Evolutionary conservation across 1,284 basidiomycete genomes (phyloP).

Genomic region (Spongiforma sp.): DNA sequence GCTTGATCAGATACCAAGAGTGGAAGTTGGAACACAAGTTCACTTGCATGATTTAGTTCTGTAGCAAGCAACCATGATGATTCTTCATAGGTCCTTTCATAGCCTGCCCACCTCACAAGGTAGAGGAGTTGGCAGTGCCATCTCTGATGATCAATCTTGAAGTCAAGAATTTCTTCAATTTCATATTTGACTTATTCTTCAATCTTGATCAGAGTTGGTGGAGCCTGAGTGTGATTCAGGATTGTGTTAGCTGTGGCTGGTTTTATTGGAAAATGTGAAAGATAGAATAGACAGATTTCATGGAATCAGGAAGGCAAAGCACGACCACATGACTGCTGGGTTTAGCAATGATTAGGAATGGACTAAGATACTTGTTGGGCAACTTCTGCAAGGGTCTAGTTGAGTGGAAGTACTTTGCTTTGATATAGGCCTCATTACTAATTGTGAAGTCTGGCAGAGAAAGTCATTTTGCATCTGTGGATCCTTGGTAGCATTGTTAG

Average conservation of each 20-base stretch:
- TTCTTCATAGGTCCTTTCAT: background rate
- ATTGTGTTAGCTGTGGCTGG: background rate
- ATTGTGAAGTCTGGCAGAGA: background rate
- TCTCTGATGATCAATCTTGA: background rate
- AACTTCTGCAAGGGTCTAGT: conserved; percentile 29
- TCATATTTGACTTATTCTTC: background rate
- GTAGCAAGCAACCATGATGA: background rate
- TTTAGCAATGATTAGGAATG: conserved; percentile 22
- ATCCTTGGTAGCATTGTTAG: background rate
- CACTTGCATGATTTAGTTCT: background rate
- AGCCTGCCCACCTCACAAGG: background rate
- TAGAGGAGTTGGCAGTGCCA: background rate
- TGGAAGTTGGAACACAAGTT: background rate
- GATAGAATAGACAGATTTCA: background rate
- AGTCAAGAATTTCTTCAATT: background rate
- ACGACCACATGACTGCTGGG: background rate
- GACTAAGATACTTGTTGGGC: conserved; percentile 27
- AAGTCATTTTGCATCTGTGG: background rate
- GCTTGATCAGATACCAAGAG: background rate
- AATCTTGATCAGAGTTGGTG: background rate
- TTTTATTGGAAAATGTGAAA: background rate
- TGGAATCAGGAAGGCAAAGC: background rate
- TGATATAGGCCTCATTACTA: conserved; percentile 6
- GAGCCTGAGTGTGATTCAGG: background rate
- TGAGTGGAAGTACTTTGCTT: conserved; percentile 5